Conservation (phyloP, 768 basidiomycete genomes). For the Scleroderma bovista region DNA sequence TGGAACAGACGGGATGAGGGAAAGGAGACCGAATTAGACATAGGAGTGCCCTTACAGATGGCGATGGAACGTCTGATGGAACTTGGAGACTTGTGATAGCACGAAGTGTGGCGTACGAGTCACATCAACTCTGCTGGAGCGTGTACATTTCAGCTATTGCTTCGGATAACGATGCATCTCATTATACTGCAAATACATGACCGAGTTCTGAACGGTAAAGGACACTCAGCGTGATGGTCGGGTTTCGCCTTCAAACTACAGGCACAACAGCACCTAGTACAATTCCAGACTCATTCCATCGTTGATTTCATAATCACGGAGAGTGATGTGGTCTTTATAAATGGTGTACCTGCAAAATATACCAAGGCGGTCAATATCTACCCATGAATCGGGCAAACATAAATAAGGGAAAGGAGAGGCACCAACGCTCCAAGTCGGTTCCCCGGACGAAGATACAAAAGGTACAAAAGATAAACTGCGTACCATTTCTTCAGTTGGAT, state of each 20-base stretch:
- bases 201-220: neutral
- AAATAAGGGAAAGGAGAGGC: neutral
- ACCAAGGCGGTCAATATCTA: neutral
- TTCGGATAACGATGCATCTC: constrained; percentile 9
- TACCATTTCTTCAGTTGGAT: constrained; percentile 97
- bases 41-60: constrained; percentile 9
- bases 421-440: neutral
- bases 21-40: constrained; percentile 9
- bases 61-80: neutral
- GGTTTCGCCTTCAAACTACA: neutral
- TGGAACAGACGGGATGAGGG: too few species aligned
- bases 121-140: neutral
- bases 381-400: neutral
- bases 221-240: constrained; percentile 4
- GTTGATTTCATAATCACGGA: constrained; percentile 88
- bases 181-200: constrained; percentile 7
- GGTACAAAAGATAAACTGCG: constrained; percentile 16
- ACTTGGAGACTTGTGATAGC: neutral
- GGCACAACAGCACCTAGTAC: constrained; percentile 45
- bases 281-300: constrained; percentile 93
- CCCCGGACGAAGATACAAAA: neutral
- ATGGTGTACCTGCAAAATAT: constrained; percentile 69
- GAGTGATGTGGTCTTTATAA: constrained; percentile 95
- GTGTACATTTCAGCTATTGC: neutral
- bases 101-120: neutral